Base-by-base conservation (phyloP, 202 grass and related monocot genomes). In the Carex sylvatica region DNA sequence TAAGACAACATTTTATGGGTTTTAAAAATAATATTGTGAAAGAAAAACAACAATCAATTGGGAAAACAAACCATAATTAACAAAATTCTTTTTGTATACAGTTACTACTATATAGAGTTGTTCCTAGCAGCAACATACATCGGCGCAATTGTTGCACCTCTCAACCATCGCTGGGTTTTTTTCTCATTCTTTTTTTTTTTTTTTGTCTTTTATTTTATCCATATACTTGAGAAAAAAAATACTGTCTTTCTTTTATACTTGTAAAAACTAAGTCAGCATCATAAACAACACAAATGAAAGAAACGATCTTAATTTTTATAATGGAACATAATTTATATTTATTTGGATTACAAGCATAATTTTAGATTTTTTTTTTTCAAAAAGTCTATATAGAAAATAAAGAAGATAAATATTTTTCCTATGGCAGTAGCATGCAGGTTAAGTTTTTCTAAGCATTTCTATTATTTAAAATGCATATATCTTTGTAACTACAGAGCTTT, bases 111-210 rank as follows among this genome's bases (percentile, higher is more conserved):
- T 80, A 82, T 98, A 49, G 89, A 95, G 85, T 75, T 98, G 83
- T 84, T 95, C 79, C 87, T 98, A 82, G 95, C 95, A 30, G 53
- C 89, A 63, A 73, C 92, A 0, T 84, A 86, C 64, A 71, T 88
- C 18, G 95, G 95, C 63, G 95, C 85, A 11, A 90, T 86, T 84
- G 79, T 91, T 11, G 90, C 92, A 49, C 95, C 95, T 62, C 88
- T 98, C 75, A 98, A 98, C 80, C 76, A 98, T 75, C 90, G 95
- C n/a, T 98, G 95, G 92, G 95, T 58, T 55, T 35, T 31, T 78
- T 38, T 52, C 22, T 4, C 60, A 35, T 11, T 22, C n/a, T 46
- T 16, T 61, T 75, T 10, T 15, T 0, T n/a, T 10, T 7, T 4
- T 22, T 5, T 47, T 52, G 12, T 8, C 2, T 4, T 62, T 65